These are phyloP conservation scores for Ustilago tritici DNA, from an alignment of 1,284 basidiomycete genomes.

Conservation along the genomic window DNA sequence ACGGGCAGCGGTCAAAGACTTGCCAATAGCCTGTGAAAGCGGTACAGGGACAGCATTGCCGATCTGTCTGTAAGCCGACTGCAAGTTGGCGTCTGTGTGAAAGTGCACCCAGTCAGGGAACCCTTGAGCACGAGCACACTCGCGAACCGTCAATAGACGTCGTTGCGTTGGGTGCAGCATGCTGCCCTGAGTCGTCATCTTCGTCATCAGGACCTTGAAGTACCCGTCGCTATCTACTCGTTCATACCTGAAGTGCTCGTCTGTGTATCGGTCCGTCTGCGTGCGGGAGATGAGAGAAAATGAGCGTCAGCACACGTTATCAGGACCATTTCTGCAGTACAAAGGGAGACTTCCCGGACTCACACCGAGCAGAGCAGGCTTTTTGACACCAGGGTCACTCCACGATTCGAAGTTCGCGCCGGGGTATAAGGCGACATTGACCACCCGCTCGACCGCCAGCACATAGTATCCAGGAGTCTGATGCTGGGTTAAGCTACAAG, in stretches of 20 bases:
- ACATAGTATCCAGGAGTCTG: conserved; percentile 21
- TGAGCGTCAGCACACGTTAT: conserved; percentile 1
- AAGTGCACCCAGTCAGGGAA: conserved; percentile 47
- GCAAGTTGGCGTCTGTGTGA: conserved; percentile 14
- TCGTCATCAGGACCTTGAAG: conserved; percentile 26
- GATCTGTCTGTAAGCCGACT: conserved; percentile 40
- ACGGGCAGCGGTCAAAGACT: conserved; percentile 18
- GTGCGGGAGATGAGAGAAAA: neutral
- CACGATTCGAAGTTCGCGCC: conserved; percentile 30
- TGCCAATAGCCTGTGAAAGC: conserved; percentile 22
- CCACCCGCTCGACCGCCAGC: conserved; percentile 26
- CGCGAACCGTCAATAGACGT: conserved; percentile 41
- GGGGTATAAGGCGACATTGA: conserved; percentile 36
- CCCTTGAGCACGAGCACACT: conserved; percentile 44
- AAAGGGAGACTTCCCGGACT: conserved; percentile 7
- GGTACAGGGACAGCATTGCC: conserved; percentile 47
- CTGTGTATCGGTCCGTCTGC: conserved; percentile 7
- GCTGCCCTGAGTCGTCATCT: conserved; percentile 6
- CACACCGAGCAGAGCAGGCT: conserved; percentile 17
- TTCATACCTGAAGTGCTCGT: conserved; percentile 16
- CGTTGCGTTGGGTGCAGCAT: conserved; percentile 40
- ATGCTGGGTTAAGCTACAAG: conserved; percentile 13
- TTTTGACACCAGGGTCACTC: conserved; percentile 21
- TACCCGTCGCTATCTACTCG: conserved; percentile 18
- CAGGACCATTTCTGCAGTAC: neutral